phyloP scores from a whole-genome alignment of 2,329 filamentous ascomycete genomes.

The Sporothrix dimorphospora region DNA sequence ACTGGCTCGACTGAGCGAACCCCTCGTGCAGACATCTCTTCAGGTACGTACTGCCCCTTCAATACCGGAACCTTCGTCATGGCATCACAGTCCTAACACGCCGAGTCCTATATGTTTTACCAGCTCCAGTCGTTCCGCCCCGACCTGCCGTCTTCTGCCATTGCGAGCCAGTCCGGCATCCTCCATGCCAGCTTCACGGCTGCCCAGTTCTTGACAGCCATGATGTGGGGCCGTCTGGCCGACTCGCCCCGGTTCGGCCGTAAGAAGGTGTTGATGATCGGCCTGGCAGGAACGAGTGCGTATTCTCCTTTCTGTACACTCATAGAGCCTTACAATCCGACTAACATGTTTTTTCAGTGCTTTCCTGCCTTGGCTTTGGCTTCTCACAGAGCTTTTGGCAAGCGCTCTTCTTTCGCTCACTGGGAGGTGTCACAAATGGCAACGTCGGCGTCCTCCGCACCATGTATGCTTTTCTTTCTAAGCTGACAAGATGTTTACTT shows the following conservation, averaged over 20 bases:
- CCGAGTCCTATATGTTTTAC: slow-evolving; percentile 79
- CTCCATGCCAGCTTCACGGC: slow-evolving; percentile 79
- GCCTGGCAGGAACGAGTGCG: slow-evolving; percentile 66
- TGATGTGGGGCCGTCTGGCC: slow-evolving; percentile 77
- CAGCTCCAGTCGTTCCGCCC: slow-evolving; percentile 77
- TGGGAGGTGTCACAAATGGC: slow-evolving; percentile 71
- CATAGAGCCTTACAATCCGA: not conserved
- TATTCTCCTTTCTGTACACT: not conserved
- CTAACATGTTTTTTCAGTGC: slow-evolving; percentile 36
- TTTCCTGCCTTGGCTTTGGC: slow-evolving; percentile 70
- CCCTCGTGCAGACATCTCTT: slow-evolving; percentile 76
- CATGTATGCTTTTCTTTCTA: slow-evolving; percentile 52
- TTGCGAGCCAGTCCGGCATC: slow-evolving; percentile 76
- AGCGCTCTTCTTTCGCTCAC: slow-evolving; percentile 64
- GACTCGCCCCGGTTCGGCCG: slow-evolving; percentile 67
- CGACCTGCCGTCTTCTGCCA: slow-evolving; percentile 60
- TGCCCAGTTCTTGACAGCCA: slow-evolving; percentile 79
- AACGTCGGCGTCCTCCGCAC: slow-evolving; percentile 76
- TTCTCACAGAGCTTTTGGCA: slow-evolving; percentile 66
- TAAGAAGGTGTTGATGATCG: slow-evolving; percentile 78
- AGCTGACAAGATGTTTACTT: no score
- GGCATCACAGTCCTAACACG: not conserved
- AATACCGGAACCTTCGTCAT: no score
- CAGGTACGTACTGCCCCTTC: slow-evolving; percentile 33
- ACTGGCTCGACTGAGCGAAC: slow-evolving; percentile 78